A percentile compares a stretch with the other conserved stretches of the same genome.
Conservation (phyloP, 345 rosid genomes). For the Toxicodendron radicans region DNA sequence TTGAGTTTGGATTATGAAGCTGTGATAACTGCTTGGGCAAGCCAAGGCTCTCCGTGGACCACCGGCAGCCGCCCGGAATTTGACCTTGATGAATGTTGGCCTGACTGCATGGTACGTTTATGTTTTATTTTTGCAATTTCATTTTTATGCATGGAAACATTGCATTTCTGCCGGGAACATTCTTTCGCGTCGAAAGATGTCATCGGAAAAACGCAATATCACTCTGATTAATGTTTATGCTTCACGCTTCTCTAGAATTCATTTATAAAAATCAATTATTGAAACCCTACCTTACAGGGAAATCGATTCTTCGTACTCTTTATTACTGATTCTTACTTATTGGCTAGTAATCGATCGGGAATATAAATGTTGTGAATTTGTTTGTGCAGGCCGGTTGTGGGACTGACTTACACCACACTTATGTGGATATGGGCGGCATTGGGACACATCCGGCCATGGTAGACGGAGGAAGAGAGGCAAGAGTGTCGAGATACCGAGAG, state of each 20-base stretch:
- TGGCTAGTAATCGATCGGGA: no score
- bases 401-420: conserved; percentile 20
- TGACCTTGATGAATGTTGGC: conserved; percentile 51
- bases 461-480: conserved; percentile 79
- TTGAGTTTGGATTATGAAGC: conserved; percentile 69
- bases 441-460: conserved; percentile 26
- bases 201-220: no score
- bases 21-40: conserved; percentile 70
- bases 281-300: no score
- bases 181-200: no score
- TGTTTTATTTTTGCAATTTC: not conserved
- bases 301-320: no score
- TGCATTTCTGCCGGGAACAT: no score
- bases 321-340: no score
- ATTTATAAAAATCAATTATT: no score
- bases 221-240: no score
- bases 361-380: not conserved
- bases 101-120: conserved; percentile 51
- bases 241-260: no score
- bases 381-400: conserved; percentile 35
- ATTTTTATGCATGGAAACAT: no score
- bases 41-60: conserved; percentile 76
- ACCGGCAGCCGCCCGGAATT: conserved; percentile 61
- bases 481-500: conserved; percentile 84
- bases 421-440: conserved; percentile 17